Evolutionary conservation across 1,284 basidiomycete genomes (phyloP).

Genomic region (Fistulina hepatica): DNA sequence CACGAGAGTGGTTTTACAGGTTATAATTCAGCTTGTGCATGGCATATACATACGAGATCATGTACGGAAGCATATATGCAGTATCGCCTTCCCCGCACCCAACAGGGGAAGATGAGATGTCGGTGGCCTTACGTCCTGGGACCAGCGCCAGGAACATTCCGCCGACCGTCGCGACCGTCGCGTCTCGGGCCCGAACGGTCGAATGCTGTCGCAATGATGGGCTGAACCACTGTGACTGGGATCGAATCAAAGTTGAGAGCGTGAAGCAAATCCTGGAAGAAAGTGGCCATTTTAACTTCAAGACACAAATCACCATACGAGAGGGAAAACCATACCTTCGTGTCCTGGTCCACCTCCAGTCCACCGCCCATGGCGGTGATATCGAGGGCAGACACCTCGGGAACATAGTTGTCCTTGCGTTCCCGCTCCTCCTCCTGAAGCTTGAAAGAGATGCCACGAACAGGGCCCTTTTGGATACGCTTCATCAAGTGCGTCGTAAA

Average conservation of each 20-base stretch:
- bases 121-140: no score
- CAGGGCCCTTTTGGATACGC: constrained; percentile 98
- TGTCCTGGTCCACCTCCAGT: constrained; percentile 83
- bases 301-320: neutral
- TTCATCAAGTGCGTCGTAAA: constrained; percentile 99
- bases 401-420: constrained; percentile 98
- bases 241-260: constrained; percentile 89
- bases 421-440: constrained; percentile 99
- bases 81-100: no score
- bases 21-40: no score
- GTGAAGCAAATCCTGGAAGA: constrained; percentile 77
- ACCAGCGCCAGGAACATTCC: constrained; percentile 78
- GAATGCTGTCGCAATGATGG: constrained; percentile 55
- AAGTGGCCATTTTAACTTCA: constrained; percentile 4
- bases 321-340: constrained; percentile 55
- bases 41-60: no score
- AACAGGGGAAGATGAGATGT: no score
- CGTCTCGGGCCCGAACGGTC: constrained; percentile 42
- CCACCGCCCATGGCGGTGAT: constrained; percentile 44
- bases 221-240: constrained; percentile 58
- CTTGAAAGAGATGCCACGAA: constrained; percentile 99
- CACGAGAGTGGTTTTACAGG: no score
- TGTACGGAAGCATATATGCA: no score
- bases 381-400: constrained; percentile 91
- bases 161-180: constrained; percentile 55